Conservation (phyloP, 2,329 filamentous ascomycete genomes). For the Fusarium camptoceras region DNA sequence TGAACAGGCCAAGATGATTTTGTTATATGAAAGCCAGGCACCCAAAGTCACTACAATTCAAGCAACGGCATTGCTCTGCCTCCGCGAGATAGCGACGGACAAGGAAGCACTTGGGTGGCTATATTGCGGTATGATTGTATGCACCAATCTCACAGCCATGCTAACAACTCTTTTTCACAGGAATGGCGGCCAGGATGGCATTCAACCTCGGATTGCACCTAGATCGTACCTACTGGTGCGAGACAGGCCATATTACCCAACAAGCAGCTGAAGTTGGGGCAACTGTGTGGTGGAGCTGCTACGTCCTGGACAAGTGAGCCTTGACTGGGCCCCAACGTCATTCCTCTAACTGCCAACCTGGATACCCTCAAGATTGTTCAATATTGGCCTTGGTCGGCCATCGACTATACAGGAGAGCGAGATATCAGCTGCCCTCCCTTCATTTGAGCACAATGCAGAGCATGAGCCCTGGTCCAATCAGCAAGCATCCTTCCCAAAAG, state of each 20-base stretch:
- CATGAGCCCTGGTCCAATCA: not conserved
- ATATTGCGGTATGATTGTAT: not conserved
- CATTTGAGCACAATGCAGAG: not conserved
- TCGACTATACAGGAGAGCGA: conserved; percentile 1
- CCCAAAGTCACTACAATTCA: not conserved
- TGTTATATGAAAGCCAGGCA: not conserved
- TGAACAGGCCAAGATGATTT: not conserved
- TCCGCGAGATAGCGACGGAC: not conserved
- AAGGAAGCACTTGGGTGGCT: conserved; percentile 9
- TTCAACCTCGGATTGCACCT: not conserved
- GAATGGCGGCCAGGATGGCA: not conserved
- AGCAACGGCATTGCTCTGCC: not conserved
- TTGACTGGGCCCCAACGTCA: accelerated
- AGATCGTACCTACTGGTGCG: not conserved
- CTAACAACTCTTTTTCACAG: not conserved
- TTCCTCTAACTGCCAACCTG: not conserved
- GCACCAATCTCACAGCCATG: accelerated
- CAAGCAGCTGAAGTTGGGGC: not conserved
- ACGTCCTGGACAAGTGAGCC: not conserved
- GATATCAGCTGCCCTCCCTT: not conserved
- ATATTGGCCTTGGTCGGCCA: not conserved
- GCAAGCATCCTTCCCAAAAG: not conserved
- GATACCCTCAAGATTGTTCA: not conserved
- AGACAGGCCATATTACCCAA: not conserved
- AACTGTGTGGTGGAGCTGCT: conserved; percentile 2